Conservation (phyloP, 2,329 filamentous ascomycete genomes). For the Pseudocercospora fijiensis region DNA sequence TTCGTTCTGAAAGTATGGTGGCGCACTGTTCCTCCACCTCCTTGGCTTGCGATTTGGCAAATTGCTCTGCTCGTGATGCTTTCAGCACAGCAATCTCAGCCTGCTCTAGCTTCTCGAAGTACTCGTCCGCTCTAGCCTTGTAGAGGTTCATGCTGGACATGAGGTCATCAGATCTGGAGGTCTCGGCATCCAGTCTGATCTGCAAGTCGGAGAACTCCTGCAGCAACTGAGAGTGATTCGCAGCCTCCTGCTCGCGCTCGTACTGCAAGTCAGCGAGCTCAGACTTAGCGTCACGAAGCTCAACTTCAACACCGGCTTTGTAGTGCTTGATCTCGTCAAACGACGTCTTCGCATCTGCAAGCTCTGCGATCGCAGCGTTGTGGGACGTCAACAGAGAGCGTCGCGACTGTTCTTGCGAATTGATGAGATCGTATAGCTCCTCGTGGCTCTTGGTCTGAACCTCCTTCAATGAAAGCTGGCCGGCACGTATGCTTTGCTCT, state of each 20-base stretch:
- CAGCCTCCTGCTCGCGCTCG: conserved; percentile 79
- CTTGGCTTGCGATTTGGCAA: conserved; percentile 82
- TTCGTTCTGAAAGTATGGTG: conserved; percentile 84
- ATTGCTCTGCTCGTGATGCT: conserved; percentile 86
- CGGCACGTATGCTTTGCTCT: conserved; percentile 81
- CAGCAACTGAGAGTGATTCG: conserved; percentile 83
- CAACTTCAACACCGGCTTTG: conserved; percentile 76
- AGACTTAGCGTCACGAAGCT: conserved; percentile 77
- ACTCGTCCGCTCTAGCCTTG: conserved; percentile 89
- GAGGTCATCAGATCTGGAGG: conserved; percentile 79
- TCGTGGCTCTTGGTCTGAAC: conserved; percentile 92
- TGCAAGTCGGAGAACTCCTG: conserved; percentile 93
- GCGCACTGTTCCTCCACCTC: conserved; percentile 91
- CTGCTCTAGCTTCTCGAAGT: conserved; percentile 95
- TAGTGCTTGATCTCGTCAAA: conserved; percentile 84
- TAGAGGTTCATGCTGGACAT: conserved; percentile 82
- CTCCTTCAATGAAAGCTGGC: conserved; percentile 84
- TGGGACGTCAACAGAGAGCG: conserved; percentile 78
- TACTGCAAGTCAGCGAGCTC: conserved; percentile 78
- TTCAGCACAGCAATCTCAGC: conserved; percentile 95
- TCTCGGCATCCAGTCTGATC: conserved; percentile 85
- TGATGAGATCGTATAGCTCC: conserved; percentile 88
- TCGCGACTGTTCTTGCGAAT: conserved; percentile 86
- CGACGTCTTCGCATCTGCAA: conserved; percentile 80
- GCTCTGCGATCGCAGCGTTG: conserved; percentile 79